Conservation (phyloP, 805 yeast species). For the Monosporozyma solicola region DNA sequence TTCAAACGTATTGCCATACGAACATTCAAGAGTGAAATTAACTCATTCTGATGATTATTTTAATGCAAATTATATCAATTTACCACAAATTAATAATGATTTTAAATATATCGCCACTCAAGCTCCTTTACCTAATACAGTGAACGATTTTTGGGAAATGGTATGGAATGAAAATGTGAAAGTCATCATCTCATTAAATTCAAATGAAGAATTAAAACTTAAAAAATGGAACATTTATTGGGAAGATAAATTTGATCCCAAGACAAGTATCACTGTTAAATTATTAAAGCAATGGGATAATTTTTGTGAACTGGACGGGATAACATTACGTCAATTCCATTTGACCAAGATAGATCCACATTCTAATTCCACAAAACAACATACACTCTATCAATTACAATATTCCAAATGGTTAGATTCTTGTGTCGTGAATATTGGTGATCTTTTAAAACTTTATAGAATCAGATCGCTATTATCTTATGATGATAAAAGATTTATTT, state of each 20-base stretch:
- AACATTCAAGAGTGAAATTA: constrained; percentile 67
- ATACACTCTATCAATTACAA: constrained; percentile 59
- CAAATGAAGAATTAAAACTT: constrained; percentile 61
- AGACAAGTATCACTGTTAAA: constrained; percentile 27
- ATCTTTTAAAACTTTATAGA: not conserved
- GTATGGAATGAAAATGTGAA: constrained; percentile 53
- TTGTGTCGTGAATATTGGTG: constrained; percentile 39
- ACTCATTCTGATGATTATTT: constrained; percentile 37
- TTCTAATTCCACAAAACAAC: not conserved
- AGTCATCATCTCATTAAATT: constrained; percentile 69
- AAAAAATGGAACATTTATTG: constrained; percentile 82
- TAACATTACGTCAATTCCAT: constrained; percentile 28
- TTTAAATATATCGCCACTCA: constrained; percentile 72
- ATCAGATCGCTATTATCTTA: constrained; percentile 27
- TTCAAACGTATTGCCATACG: constrained; percentile 78
- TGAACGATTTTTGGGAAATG: constrained; percentile 86
- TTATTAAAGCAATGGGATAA: constrained; percentile 24
- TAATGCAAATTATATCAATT: constrained; percentile 66
- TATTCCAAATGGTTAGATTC: constrained; percentile 79
- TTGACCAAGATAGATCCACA: constrained; percentile 5
- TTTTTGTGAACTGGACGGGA: constrained; percentile 25
- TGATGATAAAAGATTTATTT: not conserved
- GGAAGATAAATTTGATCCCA: constrained; percentile 33
- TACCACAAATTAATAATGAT: constrained; percentile 32
- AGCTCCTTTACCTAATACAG: constrained; percentile 73